phyloP scores from a whole-genome alignment of 2,329 filamentous ascomycete genomes.

The Albophoma yamanashiensis region DNA sequence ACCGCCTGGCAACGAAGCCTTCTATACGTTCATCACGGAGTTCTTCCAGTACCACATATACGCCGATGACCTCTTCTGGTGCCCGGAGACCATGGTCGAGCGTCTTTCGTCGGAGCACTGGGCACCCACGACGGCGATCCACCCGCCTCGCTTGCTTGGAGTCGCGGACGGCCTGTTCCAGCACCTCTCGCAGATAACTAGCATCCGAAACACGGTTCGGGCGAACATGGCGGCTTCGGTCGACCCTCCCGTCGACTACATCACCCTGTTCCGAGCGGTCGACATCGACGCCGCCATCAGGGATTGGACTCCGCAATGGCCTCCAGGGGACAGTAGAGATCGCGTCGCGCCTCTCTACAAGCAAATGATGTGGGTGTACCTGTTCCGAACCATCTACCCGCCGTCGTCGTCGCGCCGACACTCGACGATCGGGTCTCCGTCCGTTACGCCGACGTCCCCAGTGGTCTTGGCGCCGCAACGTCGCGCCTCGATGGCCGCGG shows the following conservation, averaged over 20 bases:
- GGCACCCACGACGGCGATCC: slow-evolving; percentile 28
- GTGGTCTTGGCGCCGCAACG: slow-evolving; percentile 13
- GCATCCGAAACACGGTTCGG: slow-evolving; percentile 64
- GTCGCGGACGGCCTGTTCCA: slow-evolving; percentile 74
- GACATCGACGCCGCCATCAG: slow-evolving; percentile 66
- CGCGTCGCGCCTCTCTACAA: slow-evolving; percentile 49
- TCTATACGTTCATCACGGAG: slow-evolving; percentile 54
- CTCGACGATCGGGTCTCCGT: slow-evolving; percentile 17
- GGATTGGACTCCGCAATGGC: slow-evolving; percentile 60
- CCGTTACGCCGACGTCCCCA: slow-evolving; percentile 6
- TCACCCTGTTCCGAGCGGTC: slow-evolving; percentile 59
- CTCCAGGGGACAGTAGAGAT: slow-evolving; percentile 44
- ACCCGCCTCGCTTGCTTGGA: slow-evolving; percentile 55
- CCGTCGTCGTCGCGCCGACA: slow-evolving; percentile 25
- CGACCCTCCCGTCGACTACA: slow-evolving; percentile 63
- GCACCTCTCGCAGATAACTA: slow-evolving; percentile 69
- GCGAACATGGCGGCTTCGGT: slow-evolving; percentile 48
- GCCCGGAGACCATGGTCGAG: slow-evolving; percentile 25
- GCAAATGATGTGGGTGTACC: slow-evolving; percentile 56
- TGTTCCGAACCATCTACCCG: slow-evolving; percentile 51
- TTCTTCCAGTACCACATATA: slow-evolving; percentile 79
- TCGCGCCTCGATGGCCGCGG: slow-evolving; percentile 24
- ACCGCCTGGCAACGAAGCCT: slow-evolving; percentile 54
- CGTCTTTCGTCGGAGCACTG: slow-evolving; percentile 33
- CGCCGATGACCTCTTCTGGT: slow-evolving; percentile 50